phyloP scores from a whole-genome alignment of 139 green algal species.

The Auxenochlorella protothecoides region DNA sequence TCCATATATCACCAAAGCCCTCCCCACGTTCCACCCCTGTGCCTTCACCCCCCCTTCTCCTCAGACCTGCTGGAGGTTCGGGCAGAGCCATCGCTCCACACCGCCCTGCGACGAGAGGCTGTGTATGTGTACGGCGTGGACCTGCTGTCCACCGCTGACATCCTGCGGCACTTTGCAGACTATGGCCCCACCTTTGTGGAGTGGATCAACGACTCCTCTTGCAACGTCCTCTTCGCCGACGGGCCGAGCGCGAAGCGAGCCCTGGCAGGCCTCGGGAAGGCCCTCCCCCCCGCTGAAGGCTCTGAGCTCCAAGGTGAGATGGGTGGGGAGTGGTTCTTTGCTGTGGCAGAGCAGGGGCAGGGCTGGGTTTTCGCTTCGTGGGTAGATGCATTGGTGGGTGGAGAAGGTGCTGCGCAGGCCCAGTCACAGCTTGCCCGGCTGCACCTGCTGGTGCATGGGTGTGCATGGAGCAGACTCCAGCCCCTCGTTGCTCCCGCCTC shows the following conservation, averaged over 20 bases:
- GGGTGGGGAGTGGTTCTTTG: too few species aligned
- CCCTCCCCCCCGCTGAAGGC: conserved; percentile 42
- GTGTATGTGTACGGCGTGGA: conserved; percentile 82
- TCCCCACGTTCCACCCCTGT: background rate
- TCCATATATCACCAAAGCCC: too few species aligned
- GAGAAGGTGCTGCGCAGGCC: background rate
- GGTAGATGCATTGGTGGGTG: too few species aligned
- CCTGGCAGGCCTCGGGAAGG: conserved; percentile 43
- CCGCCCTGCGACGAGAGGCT: conserved; percentile 37
- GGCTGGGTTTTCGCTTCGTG: too few species aligned
- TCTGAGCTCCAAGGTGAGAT: conserved; percentile 20
- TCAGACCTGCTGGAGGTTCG: conserved; percentile 13
- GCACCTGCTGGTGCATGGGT: too few species aligned
- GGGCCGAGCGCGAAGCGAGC: conserved; percentile 42
- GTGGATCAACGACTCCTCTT: conserved; percentile 80
- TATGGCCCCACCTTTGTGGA: conserved; percentile 66
- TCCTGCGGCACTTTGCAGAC: conserved; percentile 24
- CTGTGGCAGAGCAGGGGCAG: too few species aligned
- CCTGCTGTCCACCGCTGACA: conserved; percentile 59
- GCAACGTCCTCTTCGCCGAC: conserved; percentile 68
- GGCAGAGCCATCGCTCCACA: conserved; percentile 1
- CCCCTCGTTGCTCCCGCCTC: too few species aligned
- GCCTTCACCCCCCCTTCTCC: background rate
- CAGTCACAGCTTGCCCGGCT: background rate
- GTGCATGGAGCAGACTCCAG: too few species aligned